Conservation (phyloP, 2,329 filamentous ascomycete species). For the Dryadomyces quercivorus region DNA sequence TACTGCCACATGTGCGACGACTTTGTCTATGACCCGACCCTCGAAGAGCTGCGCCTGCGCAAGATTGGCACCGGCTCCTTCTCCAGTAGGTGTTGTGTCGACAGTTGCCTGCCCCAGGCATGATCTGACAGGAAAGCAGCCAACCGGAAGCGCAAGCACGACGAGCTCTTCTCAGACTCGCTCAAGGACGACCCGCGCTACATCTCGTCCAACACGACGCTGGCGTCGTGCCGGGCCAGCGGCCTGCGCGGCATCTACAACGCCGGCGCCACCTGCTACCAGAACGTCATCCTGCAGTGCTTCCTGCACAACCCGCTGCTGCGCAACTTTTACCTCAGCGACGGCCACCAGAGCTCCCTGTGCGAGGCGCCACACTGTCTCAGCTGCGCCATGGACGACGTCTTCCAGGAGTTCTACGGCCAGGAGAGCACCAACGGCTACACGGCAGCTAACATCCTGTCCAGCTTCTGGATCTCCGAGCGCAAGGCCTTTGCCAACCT, state of each 20-base stretch:
- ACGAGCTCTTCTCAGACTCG: slow-evolving; percentile 53
- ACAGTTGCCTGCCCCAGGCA: not conserved
- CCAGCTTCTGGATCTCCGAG: slow-evolving; percentile 81
- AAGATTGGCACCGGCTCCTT: slow-evolving; percentile 57
- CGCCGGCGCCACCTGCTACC: slow-evolving; percentile 96
- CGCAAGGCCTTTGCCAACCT: slow-evolving; percentile 59
- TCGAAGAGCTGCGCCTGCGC: slow-evolving; percentile 61
- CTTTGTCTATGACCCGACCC: slow-evolving; percentile 68
- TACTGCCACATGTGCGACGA: slow-evolving; percentile 77
- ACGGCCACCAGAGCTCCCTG: slow-evolving; percentile 70
- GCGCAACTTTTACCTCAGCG: slow-evolving; percentile 81
- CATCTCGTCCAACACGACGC: slow-evolving; percentile 65
- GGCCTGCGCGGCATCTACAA: slow-evolving; percentile 91
- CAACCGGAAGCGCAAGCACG: slow-evolving; percentile 64
- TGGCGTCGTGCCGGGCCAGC: slow-evolving; percentile 55
- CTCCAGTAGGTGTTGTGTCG: slow-evolving; percentile 39
- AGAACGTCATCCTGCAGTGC: slow-evolving; percentile 89
- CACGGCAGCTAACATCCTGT: slow-evolving; percentile 77
- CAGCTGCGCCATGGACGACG: slow-evolving; percentile 60
- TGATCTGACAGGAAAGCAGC: slow-evolving; percentile 1
- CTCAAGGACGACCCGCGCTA: slow-evolving; percentile 63
- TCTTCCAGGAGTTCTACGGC: slow-evolving; percentile 61
- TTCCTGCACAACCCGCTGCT: slow-evolving; percentile 89
- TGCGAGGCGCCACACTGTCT: slow-evolving; percentile 54
- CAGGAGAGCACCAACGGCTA: slow-evolving; percentile 77